These are phyloP conservation scores for Telfairia occidentalis DNA, from an alignment of 331 rosid genomes.

Conservation along the genomic window DNA sequence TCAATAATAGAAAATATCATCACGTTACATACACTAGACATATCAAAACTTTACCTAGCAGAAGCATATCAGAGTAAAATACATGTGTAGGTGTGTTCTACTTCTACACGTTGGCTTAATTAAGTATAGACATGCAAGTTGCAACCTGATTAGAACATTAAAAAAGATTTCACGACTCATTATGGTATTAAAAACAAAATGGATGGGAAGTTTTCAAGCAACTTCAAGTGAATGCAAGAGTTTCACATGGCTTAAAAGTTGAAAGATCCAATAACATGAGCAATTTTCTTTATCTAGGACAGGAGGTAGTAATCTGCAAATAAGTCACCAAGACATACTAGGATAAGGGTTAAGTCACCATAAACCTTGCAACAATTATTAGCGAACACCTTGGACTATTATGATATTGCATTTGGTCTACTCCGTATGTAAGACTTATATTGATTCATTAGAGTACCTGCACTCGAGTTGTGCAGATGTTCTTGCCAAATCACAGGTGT, in stretches of 20 bases:
- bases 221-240: constrained; percentile 4
- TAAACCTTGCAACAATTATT: background rate
- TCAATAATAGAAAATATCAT: background rate
- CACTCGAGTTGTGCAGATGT: constrained; percentile 53
- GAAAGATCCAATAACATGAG: background rate
- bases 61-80: background rate
- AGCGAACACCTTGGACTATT: background rate
- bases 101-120: background rate
- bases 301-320: background rate
- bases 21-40: background rate
- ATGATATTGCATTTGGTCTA: background rate
- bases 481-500: constrained; percentile 87
- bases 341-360: background rate
- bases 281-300: background rate
- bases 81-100: background rate
- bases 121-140: background rate
- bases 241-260: background rate
- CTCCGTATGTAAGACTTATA: background rate
- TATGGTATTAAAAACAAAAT: background rate
- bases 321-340: background rate
- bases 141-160: background rate
- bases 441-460: constrained; percentile 36
- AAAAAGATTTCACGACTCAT: background rate
- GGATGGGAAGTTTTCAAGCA: background rate
- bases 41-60: background rate